Evolutionary conservation across 805 yeast species (phyloP), one percentile per base, ranked within the genome.

Genomic region (Teunomyces gatunensis): DNA sequence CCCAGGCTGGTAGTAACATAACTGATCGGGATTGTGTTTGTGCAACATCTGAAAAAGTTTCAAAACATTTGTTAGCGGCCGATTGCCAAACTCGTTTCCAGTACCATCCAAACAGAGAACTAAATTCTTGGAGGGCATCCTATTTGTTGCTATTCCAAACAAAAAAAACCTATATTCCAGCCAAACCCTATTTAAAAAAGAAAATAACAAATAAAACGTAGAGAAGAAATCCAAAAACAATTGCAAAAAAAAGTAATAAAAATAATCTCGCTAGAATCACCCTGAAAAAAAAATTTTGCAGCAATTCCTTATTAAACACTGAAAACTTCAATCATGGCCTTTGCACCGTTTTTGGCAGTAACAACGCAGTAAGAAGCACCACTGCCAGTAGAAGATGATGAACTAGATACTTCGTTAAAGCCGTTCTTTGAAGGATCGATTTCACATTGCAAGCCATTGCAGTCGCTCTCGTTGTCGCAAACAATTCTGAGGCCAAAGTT

Each of bases 341-440:
- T 74, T 32, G 87, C 73, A 46, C 78, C 76, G 55, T 80, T 76
- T 39, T 69, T 67, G 30, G 89, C 96, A 39, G 96, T 88, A 43
- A 88, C 85, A 45, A 89, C 86, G 76, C 96, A 89, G 79, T 79
- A 89, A n/a, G 78, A 75, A 35, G 85, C 95, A 54, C 84, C 88
- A 33, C 62, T 57, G 5, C 61, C 65, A n/a, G 58, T 57, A 44
- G 84, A 84, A 46, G 73, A 63, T 4, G 68, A 57, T 3, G 69
- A 57, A 20, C 81, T 74, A 15, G 59, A 53, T 30, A 81, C 78
- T 45, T 73, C 74, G 69, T 88, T 86, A 54, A 83, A 74, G 33
- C 80, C 85, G 48, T 71, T 65, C 44, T 69, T 71, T 32, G 80
- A 71, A 43, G 96, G 96, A 60, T 89, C 87, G 59, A 89, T 88